Evolutionary conservation across 768 basidiomycete genomes (phyloP).

Genomic region (Rhodotorula kratochvilovae): DNA sequence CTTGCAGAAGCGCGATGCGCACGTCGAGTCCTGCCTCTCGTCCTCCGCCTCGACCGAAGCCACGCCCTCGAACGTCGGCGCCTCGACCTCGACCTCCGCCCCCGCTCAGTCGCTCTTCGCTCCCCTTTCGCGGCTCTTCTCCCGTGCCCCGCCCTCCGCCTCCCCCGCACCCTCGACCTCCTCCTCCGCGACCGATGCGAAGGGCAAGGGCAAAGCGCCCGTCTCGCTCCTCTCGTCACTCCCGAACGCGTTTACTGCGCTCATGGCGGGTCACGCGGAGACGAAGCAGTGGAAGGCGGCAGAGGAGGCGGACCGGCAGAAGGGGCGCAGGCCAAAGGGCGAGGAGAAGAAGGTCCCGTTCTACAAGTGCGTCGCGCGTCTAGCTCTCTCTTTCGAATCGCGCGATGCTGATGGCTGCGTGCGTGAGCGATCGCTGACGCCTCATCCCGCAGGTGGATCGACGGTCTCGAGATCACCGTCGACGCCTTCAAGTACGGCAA

Average conservation of each 20-base stretch:
- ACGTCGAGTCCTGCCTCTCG: constrained; percentile 3
- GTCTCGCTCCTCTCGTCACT: not conserved
- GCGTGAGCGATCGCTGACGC: too few relatives aligned
- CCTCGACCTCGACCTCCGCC: not conserved
- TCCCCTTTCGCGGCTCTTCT: constrained; percentile 25
- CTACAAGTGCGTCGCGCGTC: constrained; percentile 61
- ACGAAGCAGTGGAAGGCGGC: constrained; percentile 81
- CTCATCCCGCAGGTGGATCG: constrained; percentile 50
- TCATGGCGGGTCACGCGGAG: constrained; percentile 84
- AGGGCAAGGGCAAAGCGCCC: not conserved
- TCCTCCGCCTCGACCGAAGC: not conserved
- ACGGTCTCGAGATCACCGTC: constrained; percentile 96
- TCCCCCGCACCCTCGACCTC: not conserved
- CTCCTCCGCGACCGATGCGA: not conserved
- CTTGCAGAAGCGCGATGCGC: constrained; percentile 13
- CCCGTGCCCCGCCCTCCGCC: not conserved
- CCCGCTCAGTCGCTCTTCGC: constrained; percentile 10
- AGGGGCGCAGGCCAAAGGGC: constrained; percentile 45
- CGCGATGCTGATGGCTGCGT: not conserved
- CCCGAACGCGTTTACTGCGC: constrained; percentile 63
- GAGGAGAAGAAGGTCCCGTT: constrained; percentile 60
- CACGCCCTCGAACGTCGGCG: not conserved
- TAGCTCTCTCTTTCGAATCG: not conserved
- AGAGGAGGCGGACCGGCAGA: constrained; percentile 54
- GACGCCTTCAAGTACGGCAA: constrained; percentile 93